Base-by-base conservation (phyloP, 805 yeast genomes). In the Clavispora asparagi region DNA sequence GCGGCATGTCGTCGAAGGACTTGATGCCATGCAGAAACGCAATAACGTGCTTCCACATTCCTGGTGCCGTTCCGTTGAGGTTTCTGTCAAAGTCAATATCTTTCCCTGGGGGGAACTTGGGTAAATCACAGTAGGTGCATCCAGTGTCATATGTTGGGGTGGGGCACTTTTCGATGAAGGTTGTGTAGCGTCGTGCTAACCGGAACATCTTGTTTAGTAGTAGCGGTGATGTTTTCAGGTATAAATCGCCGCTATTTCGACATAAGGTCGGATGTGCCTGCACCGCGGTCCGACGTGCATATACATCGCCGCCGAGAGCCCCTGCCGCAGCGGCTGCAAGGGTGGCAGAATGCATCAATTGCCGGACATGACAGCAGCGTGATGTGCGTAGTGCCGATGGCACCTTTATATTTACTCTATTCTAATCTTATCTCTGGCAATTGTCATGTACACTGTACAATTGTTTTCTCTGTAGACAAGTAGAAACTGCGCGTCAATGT, bases 41-140 rank as follows among this genome's bases (percentile, higher is more conserved):
- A 14, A 85, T 56, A 8, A 79, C 66, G 55, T 83, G 87, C 48
- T 79, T 81, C 75, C 79, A 76, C 6, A 77, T 74, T 4, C 62
- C 52, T 0, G 79, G 76, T 28, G 73, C 72, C 0, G 89, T 78
- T 12, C 73, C 71, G 26, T 68, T 61, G 14, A 83, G 57, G 32
- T 71, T 70, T 41, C 60, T 66, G 6, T 53, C 54, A 41, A 50
- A 58, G 51, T 76, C 73, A 36, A 76, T 72, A 33, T 61, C 78
- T 47, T 72, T 68, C 40, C 59, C 67, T 7, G 50, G 51, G 2
- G 82, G 85, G 46, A 74, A 68, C 28, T 55, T 53, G 0, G 65
- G 63, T 3, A 58, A 31, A 37, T 61, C 55, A 53, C 90, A 85
- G 49, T 59, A 65, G 0, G 88, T 82, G 56, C 87, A 82, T 0